Evolutionary conservation across 1,139 yeast species (phyloP).

Genomic region (Chernovozyma aurita): DNA sequence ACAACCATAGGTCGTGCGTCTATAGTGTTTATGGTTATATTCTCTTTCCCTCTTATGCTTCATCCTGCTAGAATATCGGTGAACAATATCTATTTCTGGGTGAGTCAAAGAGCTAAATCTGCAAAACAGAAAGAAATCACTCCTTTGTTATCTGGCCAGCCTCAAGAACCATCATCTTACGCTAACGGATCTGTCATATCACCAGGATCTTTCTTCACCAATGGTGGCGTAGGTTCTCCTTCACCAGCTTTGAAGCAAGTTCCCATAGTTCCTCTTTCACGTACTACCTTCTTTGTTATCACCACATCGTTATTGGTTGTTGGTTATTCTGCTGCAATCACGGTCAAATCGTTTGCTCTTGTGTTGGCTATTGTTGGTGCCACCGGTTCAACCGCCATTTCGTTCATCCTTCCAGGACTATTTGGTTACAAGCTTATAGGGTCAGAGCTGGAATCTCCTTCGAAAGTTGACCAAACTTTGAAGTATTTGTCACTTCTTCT

Average conservation of each 20-base stretch:
- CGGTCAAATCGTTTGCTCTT: constrained; percentile 49
- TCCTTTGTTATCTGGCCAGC: constrained; percentile 12
- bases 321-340: constrained; percentile 43
- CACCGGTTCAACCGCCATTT: constrained; percentile 57
- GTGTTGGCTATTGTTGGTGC: constrained; percentile 58
- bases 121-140: constrained; percentile 7
- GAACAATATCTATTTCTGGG: constrained; percentile 66
- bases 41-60: constrained; percentile 88
- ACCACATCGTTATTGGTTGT: constrained; percentile 41
- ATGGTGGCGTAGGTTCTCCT: too few relatives aligned
- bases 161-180: not conserved
- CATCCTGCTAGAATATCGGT: constrained; percentile 89
- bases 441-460: constrained; percentile 23
- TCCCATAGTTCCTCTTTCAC: constrained; percentile 48
- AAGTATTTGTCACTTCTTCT: constrained; percentile 28
- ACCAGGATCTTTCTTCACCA: too few relatives aligned
- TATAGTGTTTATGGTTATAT: constrained; percentile 75
- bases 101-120: constrained; percentile 10
- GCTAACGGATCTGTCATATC: not conserved
- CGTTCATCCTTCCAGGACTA: constrained; percentile 55
- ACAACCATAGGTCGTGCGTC: constrained; percentile 69
- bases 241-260: constrained; percentile 10
- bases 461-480: constrained; percentile 19
- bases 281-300: constrained; percentile 40
- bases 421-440: constrained; percentile 51